These are phyloP conservation scores for Eucalyptus dawsonii DNA, from an alignment of 345 rosid species.

Conservation along the genomic window DNA sequence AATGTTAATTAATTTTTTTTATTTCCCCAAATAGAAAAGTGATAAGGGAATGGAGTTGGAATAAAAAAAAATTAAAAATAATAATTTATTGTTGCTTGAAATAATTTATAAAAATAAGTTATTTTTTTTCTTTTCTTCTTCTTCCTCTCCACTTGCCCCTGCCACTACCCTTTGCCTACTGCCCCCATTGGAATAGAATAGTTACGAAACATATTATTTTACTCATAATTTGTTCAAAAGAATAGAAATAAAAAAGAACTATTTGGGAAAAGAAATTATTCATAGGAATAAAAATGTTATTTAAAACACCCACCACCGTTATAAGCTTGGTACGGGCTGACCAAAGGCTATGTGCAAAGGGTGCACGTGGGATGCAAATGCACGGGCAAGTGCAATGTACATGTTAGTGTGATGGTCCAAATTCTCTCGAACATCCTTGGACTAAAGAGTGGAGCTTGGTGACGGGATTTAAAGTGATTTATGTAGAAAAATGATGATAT, in stretches of 20 bases:
- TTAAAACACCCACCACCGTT: rapidly evolving
- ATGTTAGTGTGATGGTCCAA: rapidly evolving
- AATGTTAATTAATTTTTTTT: too few species aligned
- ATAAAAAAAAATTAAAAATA: too few species aligned
- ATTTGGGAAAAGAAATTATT: too few species aligned
- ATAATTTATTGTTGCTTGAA: too few species aligned
- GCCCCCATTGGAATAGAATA: too few species aligned
- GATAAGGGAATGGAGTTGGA: too few species aligned
- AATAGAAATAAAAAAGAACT: rapidly evolving
- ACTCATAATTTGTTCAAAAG: rapidly evolving
- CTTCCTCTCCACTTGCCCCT: too few species aligned
- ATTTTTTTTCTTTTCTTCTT: too few species aligned
- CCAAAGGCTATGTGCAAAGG: neutral
- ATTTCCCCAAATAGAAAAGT: too few species aligned
- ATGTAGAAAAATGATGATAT: neutral
- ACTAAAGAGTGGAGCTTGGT: neutral
- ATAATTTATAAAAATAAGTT: too few species aligned
- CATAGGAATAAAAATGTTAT: rapidly evolving
- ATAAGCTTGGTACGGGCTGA: neutral
- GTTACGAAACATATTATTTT: rapidly evolving
- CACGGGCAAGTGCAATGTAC: neutral
- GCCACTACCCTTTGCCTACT: too few species aligned
- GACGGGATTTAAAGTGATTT: neutral
- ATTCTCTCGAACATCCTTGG: rapidly evolving
- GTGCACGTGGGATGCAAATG: neutral